phyloP scores from a whole-genome alignment of 192 early-diverging fungal species.

The Geranomyces michiganensis region DNA sequence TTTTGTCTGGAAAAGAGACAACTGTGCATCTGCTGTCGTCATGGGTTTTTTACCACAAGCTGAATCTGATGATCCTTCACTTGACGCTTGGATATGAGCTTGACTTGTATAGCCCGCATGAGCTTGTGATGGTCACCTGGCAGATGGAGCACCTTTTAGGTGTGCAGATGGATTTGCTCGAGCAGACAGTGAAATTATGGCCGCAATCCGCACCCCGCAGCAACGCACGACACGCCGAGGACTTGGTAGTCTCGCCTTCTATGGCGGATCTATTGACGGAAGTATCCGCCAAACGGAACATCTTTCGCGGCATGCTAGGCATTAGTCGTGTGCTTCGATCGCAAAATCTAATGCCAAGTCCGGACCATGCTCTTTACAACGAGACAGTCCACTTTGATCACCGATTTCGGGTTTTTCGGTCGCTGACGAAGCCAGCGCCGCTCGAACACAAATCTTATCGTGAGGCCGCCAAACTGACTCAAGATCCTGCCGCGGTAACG shows the following conservation, averaged over 20 bases:
- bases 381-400: slow-evolving; percentile 23
- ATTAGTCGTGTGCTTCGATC: background rate
- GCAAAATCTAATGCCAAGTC: slow-evolving; percentile 2
- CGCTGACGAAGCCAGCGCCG: slow-evolving; percentile 17
- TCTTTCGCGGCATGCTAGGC: slow-evolving; percentile 15
- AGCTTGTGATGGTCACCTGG: slow-evolving; percentile 68
- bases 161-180: slow-evolving; percentile 14
- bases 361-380: slow-evolving; percentile 15
- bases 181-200: background rate
- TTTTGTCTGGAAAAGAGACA: background rate
- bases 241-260: background rate
- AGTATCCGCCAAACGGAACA: background rate
- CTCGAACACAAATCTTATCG: background rate
- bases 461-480: background rate
- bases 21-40: slow-evolving; percentile 55
- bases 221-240: too few relatives aligned
- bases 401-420: slow-evolving; percentile 28
- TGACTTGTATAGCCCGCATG: slow-evolving; percentile 67
- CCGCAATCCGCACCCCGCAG: background rate
- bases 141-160: slow-evolving; percentile 36
- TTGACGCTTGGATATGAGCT: slow-evolving; percentile 68
- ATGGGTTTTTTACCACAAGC: slow-evolving; percentile 67
- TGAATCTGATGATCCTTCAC: slow-evolving; percentile 56
- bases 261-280: background rate
- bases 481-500: background rate